Evolutionary conservation across 73 alveolate genomes (phyloP), one percentile per base, ranked within the genome.

Genomic region (Uronychia binucleata): DNA sequence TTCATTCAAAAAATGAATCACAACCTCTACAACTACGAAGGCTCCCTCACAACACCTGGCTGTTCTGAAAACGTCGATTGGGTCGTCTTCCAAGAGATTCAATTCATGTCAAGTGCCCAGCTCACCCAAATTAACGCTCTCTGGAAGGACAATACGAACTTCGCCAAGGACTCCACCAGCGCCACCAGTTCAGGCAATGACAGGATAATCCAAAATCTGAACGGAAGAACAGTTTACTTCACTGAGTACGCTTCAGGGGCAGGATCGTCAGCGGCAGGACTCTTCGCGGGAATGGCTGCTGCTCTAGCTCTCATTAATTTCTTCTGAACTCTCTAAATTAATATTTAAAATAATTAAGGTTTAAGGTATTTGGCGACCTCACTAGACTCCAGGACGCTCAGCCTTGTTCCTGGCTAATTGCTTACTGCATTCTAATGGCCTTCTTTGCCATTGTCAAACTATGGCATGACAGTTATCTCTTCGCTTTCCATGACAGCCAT

Each of bases 41-140:
- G 99, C 25, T 90, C 97, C 34, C 81, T 96, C 75, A 96, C 99
- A 33, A 91, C 94, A 26, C 98, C 98, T 11, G 97, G 96, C 27
- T 96, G 99, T 83, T 57, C 92, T 75, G 95, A 89, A 58, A 89
- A 81, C 80, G 98, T 96, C 30, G 74, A 84, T 35, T 94, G 99
- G 98, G 78, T 89, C 34, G 90, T 95, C 14, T 76, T 89, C 83
- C 80, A 80, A 46, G 92, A 91, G 81, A 82, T 88, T 11, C 86
- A 86, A 31, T 80, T 85, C 34, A 86, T 93, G 86, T 33, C 92
- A 57, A 60, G 35, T 59, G 77, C 80, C 5, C 95, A 95, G 80
- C 81, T 93, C 30, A 85, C 86, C 34, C 46, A 27, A 57, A 84
- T 93, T 59, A 87, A 76, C 78, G 84, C 33, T 13, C 82, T 79